Conservation (phyloP, 2,329 filamentous ascomycete species). For the Eurotiales sp. region DNA sequence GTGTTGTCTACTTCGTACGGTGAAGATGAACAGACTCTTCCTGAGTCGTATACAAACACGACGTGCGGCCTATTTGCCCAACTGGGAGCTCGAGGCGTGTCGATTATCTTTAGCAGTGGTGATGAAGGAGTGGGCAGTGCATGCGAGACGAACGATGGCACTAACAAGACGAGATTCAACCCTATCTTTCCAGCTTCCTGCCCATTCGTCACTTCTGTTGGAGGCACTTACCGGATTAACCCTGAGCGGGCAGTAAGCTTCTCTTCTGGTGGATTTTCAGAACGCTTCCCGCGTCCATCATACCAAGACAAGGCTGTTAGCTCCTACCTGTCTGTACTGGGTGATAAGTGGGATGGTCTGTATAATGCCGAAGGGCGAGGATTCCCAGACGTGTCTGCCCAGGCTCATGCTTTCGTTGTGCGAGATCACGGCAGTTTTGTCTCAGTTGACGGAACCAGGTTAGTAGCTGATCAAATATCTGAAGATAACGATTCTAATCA, state of each 20-base stretch:
- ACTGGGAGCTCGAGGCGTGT: slow-evolving; percentile 63
- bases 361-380: slow-evolving; percentile 54
- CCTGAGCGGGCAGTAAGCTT: slow-evolving; percentile 56
- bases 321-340: slow-evolving; percentile 41
- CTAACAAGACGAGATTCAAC: slow-evolving; percentile 49
- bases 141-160: slow-evolving; percentile 55
- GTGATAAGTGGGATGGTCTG: slow-evolving; percentile 41
- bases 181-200: slow-evolving; percentile 56
- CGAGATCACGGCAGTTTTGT: slow-evolving; percentile 33
- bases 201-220: slow-evolving; percentile 62
- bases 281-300: slow-evolving; percentile 44
- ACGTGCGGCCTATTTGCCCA: slow-evolving; percentile 61
- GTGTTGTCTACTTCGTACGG: slow-evolving; percentile 69
- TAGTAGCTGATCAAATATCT: slow-evolving; percentile 13
- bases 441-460: slow-evolving; percentile 48
- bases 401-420: slow-evolving; percentile 44
- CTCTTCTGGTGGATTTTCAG: slow-evolving; percentile 49
- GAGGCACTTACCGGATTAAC: slow-evolving; percentile 51
- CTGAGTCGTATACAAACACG: slow-evolving; percentile 14
- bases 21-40: slow-evolving; percentile 55
- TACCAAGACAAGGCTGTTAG: slow-evolving; percentile 47
- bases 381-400: slow-evolving; percentile 60
- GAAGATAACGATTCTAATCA: slow-evolving; percentile 15
- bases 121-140: slow-evolving; percentile 57
- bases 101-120: slow-evolving; percentile 63